Evolutionary conservation across 1,139 yeast species (phyloP), one percentile per base, ranked within the genome.

Genomic region (Saccharomyces uvarum): DNA sequence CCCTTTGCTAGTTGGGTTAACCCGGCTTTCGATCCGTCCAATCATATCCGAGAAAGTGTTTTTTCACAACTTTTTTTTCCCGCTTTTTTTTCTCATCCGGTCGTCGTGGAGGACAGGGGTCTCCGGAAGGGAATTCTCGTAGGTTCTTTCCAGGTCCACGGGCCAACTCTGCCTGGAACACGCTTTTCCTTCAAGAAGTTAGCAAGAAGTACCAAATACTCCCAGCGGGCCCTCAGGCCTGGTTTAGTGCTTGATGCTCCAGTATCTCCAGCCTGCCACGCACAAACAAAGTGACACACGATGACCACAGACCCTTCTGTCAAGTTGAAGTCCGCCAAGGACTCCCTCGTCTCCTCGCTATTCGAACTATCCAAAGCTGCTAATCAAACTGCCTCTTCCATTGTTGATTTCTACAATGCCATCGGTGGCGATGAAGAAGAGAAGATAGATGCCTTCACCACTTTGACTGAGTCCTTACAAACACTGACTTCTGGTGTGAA

Each of bases 351-450:
- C 59, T 80, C 95, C 48, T 81, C 95, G 5, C 79, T 88, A 57
- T 85, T 84, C 65, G 90, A 86, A 68, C 79, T 88, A 57, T 83
- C 95, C 53, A 86, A 84, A 66, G 88, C 91, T 21, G 91, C 96
- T 49, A 82, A 79, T 60, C 90, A 86, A 55, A 88, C 93, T 50
- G 88, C 95, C 47, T 75, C 82, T 48, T 90, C 93, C 33, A 82
- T 91, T 41, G 81, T 87, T 57, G 84, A 83, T 65, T 86, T 86
- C 71, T 86, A 84, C 76, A 83, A 83, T 64, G 75, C 78, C 27
- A 73, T 81, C 33, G 70, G 70, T 51, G 69, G 65, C 27, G 72
- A 69, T 57, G 72, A 69, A 56, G 71, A 69, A 32, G 72, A 69
- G 55, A 65, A 64, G 57, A 59, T 67, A 14, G 72, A 69, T 54